Conservation (phyloP, 2,329 filamentous ascomycete species). For the Aspergillus ochraceoroseus region DNA sequence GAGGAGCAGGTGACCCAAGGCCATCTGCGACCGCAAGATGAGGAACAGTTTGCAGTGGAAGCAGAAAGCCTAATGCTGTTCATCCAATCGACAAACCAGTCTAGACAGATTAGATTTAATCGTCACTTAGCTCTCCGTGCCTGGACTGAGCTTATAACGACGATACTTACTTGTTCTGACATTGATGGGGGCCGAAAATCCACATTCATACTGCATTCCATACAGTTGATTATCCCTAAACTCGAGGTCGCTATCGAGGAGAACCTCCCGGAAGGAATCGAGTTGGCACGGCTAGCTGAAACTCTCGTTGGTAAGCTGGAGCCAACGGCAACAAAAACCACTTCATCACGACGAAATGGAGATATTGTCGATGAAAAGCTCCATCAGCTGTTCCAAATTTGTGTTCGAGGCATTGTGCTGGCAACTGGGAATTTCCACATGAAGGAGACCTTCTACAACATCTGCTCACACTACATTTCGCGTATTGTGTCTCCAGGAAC, state of each 20-base stretch:
- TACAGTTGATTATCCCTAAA: conserved; percentile 83
- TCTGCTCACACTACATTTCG: conserved; percentile 78
- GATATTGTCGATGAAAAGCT: conserved; percentile 83
- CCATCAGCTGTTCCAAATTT: conserved; percentile 85
- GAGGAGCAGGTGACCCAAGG: conserved; percentile 38
- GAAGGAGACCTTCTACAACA: conserved; percentile 82
- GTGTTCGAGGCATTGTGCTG: conserved; percentile 71
- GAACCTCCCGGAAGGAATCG: conserved; percentile 63
- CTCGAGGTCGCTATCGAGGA: conserved; percentile 71
- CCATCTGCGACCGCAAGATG: conserved; percentile 43
- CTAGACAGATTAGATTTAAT: conserved; percentile 34
- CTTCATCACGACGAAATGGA: conserved; percentile 47
- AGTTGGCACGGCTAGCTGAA: conserved; percentile 72
- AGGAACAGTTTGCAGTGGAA: conserved; percentile 41
- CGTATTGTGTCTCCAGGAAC: conserved; percentile 55
- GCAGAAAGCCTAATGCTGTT: conserved; percentile 36
- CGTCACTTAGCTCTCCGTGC: conserved; percentile 67
- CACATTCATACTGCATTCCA: conserved; percentile 74
- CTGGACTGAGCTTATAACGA: conserved; percentile 78
- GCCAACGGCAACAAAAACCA: conserved; percentile 34
- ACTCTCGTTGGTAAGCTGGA: conserved; percentile 51
- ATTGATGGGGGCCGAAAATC: conserved; percentile 67
- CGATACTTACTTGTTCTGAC: conserved; percentile 77
- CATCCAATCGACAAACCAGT: conserved; percentile 41
- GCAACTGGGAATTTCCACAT: conserved; percentile 66